Conservation (phyloP, 1,284 basidiomycete species). For the Porodaedalea pini region DNA sequence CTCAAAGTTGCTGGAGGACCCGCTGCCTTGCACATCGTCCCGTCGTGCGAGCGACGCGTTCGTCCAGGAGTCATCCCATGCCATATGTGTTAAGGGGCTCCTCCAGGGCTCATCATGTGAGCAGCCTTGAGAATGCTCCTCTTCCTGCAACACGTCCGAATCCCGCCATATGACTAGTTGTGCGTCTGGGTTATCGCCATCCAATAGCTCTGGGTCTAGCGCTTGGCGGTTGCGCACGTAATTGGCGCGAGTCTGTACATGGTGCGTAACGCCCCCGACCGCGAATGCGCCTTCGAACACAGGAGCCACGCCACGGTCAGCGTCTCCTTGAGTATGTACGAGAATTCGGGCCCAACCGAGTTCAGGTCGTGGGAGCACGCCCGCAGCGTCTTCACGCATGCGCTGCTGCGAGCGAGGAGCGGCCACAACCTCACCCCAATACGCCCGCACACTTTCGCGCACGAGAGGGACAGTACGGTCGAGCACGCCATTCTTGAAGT, state of each 20-base stretch:
- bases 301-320: slow-evolving; percentile 43
- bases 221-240: slow-evolving; percentile 60
- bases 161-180: slow-evolving; percentile 71
- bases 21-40: slow-evolving; percentile 54
- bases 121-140: slow-evolving; percentile 42
- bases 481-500: slow-evolving; percentile 50
- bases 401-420: slow-evolving; percentile 45
- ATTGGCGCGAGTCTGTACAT: slow-evolving; percentile 69
- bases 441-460: slow-evolving; percentile 55
- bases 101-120: slow-evolving; percentile 61
- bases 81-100: slow-evolving; percentile 51
- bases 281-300: slow-evolving; percentile 78
- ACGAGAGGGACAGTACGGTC: slow-evolving; percentile 50
- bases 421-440: slow-evolving; percentile 66
- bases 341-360: slow-evolving; percentile 72
- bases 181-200: slow-evolving; percentile 40
- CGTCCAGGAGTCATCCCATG: slow-evolving; percentile 27
- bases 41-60: slow-evolving; percentile 38
- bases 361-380: slow-evolving; percentile 43
- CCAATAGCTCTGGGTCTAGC: slow-evolving; percentile 46
- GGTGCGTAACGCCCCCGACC: slow-evolving; percentile 64
- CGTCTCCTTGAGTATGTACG: slow-evolving; percentile 63
- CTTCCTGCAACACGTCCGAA: slow-evolving; percentile 59
- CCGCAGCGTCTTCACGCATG: slow-evolving; percentile 57
- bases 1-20: slow-evolving; percentile 59